Evolutionary conservation across 2,329 filamentous ascomycete species (phyloP).

Genomic region (Phaeosphaeriaceae sp.): DNA sequence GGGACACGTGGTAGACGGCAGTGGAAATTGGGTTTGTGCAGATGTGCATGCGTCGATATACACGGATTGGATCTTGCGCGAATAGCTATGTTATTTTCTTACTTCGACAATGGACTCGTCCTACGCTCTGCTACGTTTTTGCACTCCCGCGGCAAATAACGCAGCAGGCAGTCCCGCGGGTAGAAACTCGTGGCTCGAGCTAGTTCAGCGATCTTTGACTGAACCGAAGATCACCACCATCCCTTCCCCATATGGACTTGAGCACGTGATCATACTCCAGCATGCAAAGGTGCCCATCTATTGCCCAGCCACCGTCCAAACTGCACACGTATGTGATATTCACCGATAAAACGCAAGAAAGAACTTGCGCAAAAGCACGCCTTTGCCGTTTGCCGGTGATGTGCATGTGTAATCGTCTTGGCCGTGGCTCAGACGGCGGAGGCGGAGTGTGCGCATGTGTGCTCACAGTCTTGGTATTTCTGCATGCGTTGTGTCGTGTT

Average conservation of each 20-base stretch:
- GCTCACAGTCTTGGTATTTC: neutral
- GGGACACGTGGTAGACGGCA: too few relatives aligned
- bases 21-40: too few relatives aligned
- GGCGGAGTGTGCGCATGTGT: neutral
- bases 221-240: neutral
- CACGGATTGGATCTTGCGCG: too few relatives aligned
- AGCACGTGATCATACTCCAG: neutral
- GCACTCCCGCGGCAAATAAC: neutral
- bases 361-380: neutral
- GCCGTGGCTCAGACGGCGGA: neutral
- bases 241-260: neutral
- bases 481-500: neutral
- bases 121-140: too few relatives aligned
- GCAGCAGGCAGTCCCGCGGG: neutral
- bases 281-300: neutral
- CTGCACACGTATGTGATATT: neutral
- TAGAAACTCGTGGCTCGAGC: neutral
- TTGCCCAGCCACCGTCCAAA: neutral
- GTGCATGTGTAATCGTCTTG: neutral
- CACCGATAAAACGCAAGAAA: neutral
- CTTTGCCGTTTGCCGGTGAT: neutral
- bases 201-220: neutral
- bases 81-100: too few relatives aligned
- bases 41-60: too few relatives aligned
- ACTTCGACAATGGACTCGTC: too few relatives aligned